These are phyloP conservation scores for Liriodendron chinense DNA, from an alignment of 164 flowering plant species.

Conservation along the genomic window DNA sequence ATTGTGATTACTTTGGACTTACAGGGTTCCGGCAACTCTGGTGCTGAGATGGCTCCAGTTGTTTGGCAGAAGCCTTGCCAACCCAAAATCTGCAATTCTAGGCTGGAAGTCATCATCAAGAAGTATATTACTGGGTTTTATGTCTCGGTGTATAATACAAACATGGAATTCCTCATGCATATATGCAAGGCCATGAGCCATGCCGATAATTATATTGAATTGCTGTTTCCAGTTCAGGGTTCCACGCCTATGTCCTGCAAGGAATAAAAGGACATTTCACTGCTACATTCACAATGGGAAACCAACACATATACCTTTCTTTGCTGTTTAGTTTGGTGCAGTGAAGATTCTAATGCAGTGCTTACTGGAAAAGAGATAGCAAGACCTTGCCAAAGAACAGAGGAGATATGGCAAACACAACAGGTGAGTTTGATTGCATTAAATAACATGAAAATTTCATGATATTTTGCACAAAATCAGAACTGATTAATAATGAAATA, in stretches of 20 bases:
- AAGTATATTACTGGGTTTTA: conserved; percentile 53
- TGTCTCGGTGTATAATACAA: conserved; percentile 55
- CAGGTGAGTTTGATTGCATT: neutral
- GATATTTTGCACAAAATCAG: no score
- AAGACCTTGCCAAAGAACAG: neutral
- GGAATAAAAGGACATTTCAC: neutral
- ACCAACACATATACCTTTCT: no score
- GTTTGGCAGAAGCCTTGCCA: conserved; percentile 57
- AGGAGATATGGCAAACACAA: no score
- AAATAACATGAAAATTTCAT: neutral
- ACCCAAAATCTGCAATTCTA: conserved; percentile 62
- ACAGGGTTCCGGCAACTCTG: conserved; percentile 65
- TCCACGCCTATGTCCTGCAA: conserved; percentile 42
- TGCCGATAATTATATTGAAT: conserved; percentile 46
- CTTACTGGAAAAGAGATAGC: neutral
- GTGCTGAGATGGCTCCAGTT: conserved; percentile 52
- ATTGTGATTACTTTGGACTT: neutral
- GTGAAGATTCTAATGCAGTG: neutral
- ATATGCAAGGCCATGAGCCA: conserved; percentile 57
- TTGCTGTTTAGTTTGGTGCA: no score
- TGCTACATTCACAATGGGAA: no score
- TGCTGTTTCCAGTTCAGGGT: conserved; percentile 50
- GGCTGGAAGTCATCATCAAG: conserved; percentile 51
- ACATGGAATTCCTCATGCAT: conserved; percentile 60
- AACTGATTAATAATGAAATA: no score